Evolutionary conservation across 768 basidiomycete species (phyloP).

Genomic region (Phaeotremella fagi): DNA sequence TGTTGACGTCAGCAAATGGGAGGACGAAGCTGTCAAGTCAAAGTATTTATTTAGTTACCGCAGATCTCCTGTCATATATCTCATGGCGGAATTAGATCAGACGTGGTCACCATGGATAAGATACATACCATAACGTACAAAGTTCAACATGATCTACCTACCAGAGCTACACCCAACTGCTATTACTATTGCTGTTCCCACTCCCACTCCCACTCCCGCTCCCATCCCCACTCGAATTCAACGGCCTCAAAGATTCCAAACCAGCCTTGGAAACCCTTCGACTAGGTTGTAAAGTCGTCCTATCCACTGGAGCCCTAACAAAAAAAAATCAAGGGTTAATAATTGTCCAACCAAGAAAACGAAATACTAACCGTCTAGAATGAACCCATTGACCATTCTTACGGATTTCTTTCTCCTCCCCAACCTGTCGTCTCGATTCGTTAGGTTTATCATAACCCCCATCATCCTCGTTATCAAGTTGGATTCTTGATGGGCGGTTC

Average conservation of each 20-base stretch:
- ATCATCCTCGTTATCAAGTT: neutral
- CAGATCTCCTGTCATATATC: too few species aligned
- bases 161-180: neutral
- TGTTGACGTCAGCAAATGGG: too few species aligned
- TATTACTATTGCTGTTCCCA: neutral
- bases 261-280: conserved; percentile 90
- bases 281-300: conserved; percentile 81
- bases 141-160: too few species aligned
- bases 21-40: too few species aligned
- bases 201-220: too few species aligned
- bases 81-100: too few species aligned
- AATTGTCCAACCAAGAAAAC: too few species aligned
- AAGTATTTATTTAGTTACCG: too few species aligned
- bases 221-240: neutral
- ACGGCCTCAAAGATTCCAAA: conserved; percentile 55
- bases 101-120: too few species aligned
- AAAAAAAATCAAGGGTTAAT: too few species aligned
- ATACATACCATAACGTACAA: too few species aligned
- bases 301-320: conserved; percentile 75
- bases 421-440: conserved; percentile 51
- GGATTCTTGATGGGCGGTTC: conserved; percentile 3
- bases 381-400: conserved; percentile 85
- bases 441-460: conserved; percentile 7
- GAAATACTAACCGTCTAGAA: conserved; percentile 57
- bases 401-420: conserved; percentile 83